These are phyloP conservation scores for Claviceps pusilla DNA, from an alignment of 2,329 filamentous ascomycete species.

Conservation along the genomic window DNA sequence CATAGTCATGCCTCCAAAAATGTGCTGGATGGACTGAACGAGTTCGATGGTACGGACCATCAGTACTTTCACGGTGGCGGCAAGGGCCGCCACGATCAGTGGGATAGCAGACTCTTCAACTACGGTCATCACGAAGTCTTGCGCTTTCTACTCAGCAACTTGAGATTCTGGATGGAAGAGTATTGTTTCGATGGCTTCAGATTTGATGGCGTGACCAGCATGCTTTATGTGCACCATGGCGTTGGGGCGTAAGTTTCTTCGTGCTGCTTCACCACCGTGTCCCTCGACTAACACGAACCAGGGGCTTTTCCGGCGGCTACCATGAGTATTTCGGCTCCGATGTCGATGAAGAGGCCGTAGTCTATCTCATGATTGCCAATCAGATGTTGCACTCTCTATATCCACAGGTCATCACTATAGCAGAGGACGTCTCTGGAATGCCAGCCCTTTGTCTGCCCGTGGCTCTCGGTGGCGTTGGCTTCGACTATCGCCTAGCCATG, in stretches of 20 bases:
- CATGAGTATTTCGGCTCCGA: slow-evolving; percentile 89
- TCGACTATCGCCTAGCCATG: slow-evolving; percentile 96
- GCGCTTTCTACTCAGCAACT: slow-evolving; percentile 87
- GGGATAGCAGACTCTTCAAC: slow-evolving; percentile 96
- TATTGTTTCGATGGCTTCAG: slow-evolving; percentile 94
- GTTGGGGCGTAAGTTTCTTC: slow-evolving; percentile 67
- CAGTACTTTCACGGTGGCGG: slow-evolving; percentile 85
- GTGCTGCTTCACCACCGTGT: too few relatives aligned
- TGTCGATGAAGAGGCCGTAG: slow-evolving; percentile 86
- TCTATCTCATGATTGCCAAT: slow-evolving; percentile 92
- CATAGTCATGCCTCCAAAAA: slow-evolving; percentile 98
- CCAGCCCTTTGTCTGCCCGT: slow-evolving; percentile 83
- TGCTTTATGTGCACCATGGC: slow-evolving; percentile 91
- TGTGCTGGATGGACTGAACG: slow-evolving; percentile 82
- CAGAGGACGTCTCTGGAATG: slow-evolving; percentile 97
- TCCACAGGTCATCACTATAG: slow-evolving; percentile 76
- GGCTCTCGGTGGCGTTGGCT: slow-evolving; percentile 78
- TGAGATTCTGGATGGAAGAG: slow-evolving; percentile 98
- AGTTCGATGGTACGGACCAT: slow-evolving; percentile 90
- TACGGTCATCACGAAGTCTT: slow-evolving; percentile 90
- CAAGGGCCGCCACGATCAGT: slow-evolving; percentile 78
- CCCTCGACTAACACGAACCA: slow-evolving; percentile 19
- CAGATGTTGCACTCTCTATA: slow-evolving; percentile 89
- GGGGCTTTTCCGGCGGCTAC: slow-evolving; percentile 91
- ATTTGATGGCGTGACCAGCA: slow-evolving; percentile 96